phyloP scores from a whole-genome alignment of 192 early-diverging fungal species.

The Podila epigama region DNA sequence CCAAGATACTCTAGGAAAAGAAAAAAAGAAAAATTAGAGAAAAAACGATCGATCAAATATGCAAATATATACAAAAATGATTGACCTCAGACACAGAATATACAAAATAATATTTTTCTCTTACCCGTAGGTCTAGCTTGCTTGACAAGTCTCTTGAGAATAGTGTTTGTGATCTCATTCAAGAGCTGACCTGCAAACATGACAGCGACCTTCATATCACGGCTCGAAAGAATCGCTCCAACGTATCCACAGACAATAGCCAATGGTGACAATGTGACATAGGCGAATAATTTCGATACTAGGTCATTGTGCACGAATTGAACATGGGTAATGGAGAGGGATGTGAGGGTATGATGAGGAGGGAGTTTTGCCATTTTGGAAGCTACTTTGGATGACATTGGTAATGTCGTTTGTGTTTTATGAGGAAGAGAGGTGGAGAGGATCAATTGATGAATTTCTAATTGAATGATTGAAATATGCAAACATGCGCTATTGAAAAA shows the following conservation, averaged over 20 bases:
- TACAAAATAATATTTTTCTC: no score
- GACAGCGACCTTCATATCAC: conserved; percentile 62
- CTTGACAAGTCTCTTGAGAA: conserved; percentile 66
- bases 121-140: conserved; percentile 72
- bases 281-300: conserved; percentile 67
- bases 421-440: no score
- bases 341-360: conserved; percentile 49
- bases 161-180: conserved; percentile 71
- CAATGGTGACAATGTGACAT: conserved; percentile 70
- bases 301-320: conserved; percentile 67
- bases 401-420: no score
- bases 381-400: neutral
- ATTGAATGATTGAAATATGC: no score
- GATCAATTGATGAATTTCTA: no score
- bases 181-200: conserved; percentile 76
- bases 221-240: conserved; percentile 64
- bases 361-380: conserved; percentile 34
- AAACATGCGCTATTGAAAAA: no score
- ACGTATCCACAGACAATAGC: conserved; percentile 73
- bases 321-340: conserved; percentile 77
- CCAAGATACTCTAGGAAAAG: conserved; percentile 65
- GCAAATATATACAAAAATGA: neutral
- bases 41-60: neutral
- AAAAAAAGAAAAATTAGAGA: neutral
- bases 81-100: no score